Base-by-base conservation (phyloP, 164 flowering plant genomes). In the Piper betle region DNA sequence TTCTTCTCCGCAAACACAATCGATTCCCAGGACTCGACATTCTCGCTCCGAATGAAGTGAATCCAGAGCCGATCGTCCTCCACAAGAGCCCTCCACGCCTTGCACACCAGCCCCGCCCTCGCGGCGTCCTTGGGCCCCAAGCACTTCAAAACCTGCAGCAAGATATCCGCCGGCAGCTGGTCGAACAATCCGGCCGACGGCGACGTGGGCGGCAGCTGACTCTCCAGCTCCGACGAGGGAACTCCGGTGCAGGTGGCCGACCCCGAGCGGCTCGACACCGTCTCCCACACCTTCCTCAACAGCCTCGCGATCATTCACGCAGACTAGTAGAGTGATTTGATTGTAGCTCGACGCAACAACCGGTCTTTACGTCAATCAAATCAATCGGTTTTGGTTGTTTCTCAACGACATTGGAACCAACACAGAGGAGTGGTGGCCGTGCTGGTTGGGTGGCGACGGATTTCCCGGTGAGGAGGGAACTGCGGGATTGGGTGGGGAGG, bases 51-150 rank as follows among this genome's bases (percentile, higher is more conserved):
- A 42, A 92, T 77, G 70, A 84, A 92, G 74, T 67, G 75, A 64
- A 87, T 73, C 98, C 98, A 92, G 7, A 92, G 74, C 18, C 74
- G 79, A 73, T 89, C 74, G 64, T 84, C 93, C 18, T 78, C 75
- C n/a, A 81, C 77, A 7, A 87, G 64, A 11, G 56, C 55, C 42
- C 65, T 79, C 96, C 84, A 88, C 4, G 75, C 54, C 59, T 72
- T 84, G 74, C 88, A 81, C 0, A 87, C 82, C 0, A 73, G 19
- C 43, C 79, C 61, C 39, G 79, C 55, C 38, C 58, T 80, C 10
- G 85, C 89, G 3, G 83, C 79, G 39, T 84, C 91, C 59, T 72
- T 83, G 6, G 98, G 96, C 0, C 76, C 89, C 5, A 84, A 48
- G 7, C 78, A 40, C 39, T 67, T 73, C 41, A 92, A 63, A 37